Conservation (phyloP, 352 stramenopile species). For the Pythium apleroticum region DNA sequence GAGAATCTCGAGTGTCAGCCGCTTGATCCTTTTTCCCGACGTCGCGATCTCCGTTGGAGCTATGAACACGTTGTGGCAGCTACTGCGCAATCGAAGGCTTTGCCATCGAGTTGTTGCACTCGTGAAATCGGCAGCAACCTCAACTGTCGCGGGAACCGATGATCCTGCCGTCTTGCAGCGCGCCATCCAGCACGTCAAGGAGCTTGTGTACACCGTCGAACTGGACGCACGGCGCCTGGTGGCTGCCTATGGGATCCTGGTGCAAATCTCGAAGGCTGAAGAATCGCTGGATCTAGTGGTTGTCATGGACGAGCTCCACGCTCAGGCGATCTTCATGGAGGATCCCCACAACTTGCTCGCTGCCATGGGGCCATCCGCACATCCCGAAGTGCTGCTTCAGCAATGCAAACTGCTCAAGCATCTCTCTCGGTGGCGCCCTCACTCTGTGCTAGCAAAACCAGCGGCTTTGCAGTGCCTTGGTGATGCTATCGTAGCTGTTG, state of each 20-base stretch:
- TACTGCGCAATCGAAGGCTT: conserved; percentile 6
- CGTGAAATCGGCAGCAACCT: background rate
- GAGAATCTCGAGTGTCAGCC: conserved; percentile 2
- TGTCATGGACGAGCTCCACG: conserved; percentile 19
- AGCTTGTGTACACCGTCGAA: conserved; percentile 13
- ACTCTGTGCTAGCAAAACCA: background rate
- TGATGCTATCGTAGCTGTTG: background rate
- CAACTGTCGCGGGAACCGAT: background rate
- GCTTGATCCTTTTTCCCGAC: background rate
- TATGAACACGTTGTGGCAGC: conserved; percentile 12
- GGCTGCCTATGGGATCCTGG: conserved; percentile 14
- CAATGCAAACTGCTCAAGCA: conserved; percentile 23
- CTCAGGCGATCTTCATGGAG: conserved; percentile 18
- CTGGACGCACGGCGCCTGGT: conserved; percentile 8
- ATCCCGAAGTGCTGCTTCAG: conserved; percentile 6
- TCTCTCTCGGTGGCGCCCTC: conserved; percentile 7
- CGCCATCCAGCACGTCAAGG: conserved; percentile 10
- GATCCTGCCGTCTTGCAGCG: background rate
- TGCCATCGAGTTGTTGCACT: conserved; percentile 12
- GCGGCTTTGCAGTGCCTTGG: background rate
- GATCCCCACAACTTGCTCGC: conserved; percentile 13
- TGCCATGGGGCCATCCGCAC: background rate
- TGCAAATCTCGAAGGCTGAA: conserved; percentile 13
- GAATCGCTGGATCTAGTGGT: conserved; percentile 8
- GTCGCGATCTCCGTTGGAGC: background rate